Evolutionary conservation across 331 rosid genomes (phyloP).

Genomic region (Phaseolus coccineus): DNA sequence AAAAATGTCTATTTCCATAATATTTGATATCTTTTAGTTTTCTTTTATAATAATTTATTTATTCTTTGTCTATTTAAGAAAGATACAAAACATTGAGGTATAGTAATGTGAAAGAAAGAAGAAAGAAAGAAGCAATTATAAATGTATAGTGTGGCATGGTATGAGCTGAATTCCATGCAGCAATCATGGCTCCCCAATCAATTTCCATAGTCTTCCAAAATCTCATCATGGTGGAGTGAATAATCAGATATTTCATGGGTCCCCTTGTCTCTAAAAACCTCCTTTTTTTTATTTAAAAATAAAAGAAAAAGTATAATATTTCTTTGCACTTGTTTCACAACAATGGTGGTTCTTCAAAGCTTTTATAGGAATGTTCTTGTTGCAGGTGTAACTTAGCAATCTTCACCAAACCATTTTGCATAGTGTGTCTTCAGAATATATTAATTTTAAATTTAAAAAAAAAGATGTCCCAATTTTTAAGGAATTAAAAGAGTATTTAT

Average conservation of each 20-base stretch:
- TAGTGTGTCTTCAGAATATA: too few species aligned
- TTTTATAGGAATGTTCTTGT: constrained; percentile 40
- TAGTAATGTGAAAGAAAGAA: too few species aligned
- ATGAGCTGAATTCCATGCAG: constrained; percentile 75
- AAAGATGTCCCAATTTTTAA: too few species aligned
- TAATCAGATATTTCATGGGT: constrained; percentile 71
- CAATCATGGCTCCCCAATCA: constrained; percentile 65
- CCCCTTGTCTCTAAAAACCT: constrained; percentile 46
- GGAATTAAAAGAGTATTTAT: too few species aligned
- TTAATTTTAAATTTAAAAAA: too few species aligned
- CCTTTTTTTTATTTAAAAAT: background rate
- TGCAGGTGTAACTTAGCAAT: constrained; percentile 51
- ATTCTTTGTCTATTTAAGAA: too few species aligned
- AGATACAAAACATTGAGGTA: too few species aligned
- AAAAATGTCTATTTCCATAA: too few species aligned
- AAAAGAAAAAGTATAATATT: background rate
- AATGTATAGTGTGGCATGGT: too few species aligned
- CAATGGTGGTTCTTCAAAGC: constrained; percentile 40
- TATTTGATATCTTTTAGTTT: too few species aligned
- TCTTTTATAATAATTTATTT: too few species aligned
- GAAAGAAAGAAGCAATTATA: constrained; percentile 5
- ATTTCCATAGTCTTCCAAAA: constrained; percentile 63
- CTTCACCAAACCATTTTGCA: constrained; percentile 50
- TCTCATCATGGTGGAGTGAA: constrained; percentile 68
- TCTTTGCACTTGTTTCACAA: constrained; percentile 20